A percentile compares a stretch with the other conserved stretches of the same genome.
Conservation (phyloP, 768 basidiomycete genomes). For the Phlegmacium glaucopus region DNA sequence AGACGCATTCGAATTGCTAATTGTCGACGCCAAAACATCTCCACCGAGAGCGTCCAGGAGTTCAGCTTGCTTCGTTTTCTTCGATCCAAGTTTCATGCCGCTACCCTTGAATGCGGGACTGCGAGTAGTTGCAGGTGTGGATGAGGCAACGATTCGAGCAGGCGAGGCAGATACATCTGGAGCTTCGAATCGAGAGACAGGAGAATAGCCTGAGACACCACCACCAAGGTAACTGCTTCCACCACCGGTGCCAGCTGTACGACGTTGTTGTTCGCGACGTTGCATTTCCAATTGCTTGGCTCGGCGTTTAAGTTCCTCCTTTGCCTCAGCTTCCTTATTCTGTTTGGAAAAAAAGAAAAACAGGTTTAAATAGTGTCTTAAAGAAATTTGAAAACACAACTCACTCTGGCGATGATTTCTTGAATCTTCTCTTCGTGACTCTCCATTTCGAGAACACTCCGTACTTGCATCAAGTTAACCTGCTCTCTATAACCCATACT, state of each 20-base stretch:
- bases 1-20: constrained; percentile 15
- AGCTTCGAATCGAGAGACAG: constrained; percentile 70
- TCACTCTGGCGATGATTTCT: constrained; percentile 92
- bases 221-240: constrained; percentile 63
- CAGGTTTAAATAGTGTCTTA: background rate
- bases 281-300: constrained; percentile 99
- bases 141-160: constrained; percentile 38
- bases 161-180: constrained; percentile 43
- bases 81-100: constrained; percentile 95
- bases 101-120: constrained; percentile 86
- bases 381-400: constrained; percentile 21
- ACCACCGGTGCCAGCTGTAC: constrained; percentile 46
- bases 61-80: constrained; percentile 88
- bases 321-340: constrained; percentile 99
- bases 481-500: constrained; percentile 83
- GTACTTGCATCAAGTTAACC: constrained; percentile 75
- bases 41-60: constrained; percentile 85
- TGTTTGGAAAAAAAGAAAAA: constrained; percentile 23
- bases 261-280: constrained; percentile 87
- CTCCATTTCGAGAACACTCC: constrained; percentile 83
- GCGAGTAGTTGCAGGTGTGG: constrained; percentile 47
- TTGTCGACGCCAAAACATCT: constrained; percentile 55
- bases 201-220: constrained; percentile 64
- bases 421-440: constrained; percentile 94
- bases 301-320: constrained; percentile 96